A percentile compares a stretch with the other conserved stretches of the same genome.
These are phyloP conservation scores for Botrytis sinoallii DNA, from an alignment of 2,329 filamentous ascomycete genomes.

Conservation along the genomic window DNA sequence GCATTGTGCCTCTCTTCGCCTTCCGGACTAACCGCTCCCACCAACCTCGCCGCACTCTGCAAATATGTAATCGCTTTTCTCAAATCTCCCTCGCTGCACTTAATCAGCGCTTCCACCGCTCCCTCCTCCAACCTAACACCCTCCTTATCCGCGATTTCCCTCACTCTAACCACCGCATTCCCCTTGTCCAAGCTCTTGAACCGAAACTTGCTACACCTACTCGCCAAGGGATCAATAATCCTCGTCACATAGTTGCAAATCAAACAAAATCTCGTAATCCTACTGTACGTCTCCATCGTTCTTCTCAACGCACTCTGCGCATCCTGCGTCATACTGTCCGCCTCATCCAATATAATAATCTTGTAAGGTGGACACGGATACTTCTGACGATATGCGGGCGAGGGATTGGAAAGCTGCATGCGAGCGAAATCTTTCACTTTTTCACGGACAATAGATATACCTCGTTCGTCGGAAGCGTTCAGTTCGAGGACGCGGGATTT, in stretches of 20 bases:
- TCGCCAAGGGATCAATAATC: conserved; percentile 94
- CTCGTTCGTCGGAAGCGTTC: conserved; percentile 98
- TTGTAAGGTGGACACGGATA: conserved; percentile 98
- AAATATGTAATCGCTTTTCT: conserved; percentile 94
- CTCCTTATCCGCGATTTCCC: conserved; percentile 79
- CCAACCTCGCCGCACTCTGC: conserved; percentile 87
- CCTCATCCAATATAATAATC: conserved; percentile 97
- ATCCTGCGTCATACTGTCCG: conserved; percentile 98
- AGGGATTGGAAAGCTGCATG: conserved; percentile 81
- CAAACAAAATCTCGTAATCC: conserved; percentile 94
- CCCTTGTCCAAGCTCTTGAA: conserved; percentile 93
- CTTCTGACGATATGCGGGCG: conserved; percentile 59
- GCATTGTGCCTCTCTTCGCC: conserved; percentile 41
- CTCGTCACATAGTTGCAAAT: conserved; percentile 98
- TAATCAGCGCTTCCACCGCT: conserved; percentile 78
- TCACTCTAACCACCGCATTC: conserved; percentile 75
- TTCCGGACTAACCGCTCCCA: conserved; percentile 61
- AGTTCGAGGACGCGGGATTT: conserved; percentile 95
- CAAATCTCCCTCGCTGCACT: conserved; percentile 89
- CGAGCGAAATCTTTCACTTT: conserved; percentile 98
- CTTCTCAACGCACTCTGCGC: conserved; percentile 87
- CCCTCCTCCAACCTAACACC: conserved; percentile 73
- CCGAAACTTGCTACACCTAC: conserved; percentile 91
- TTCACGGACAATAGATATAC: conserved; percentile 93
- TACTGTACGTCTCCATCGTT: conserved; percentile 97